A percentile compares a stretch with the other conserved stretches of the same genome.
Evolutionary conservation across 768 basidiomycete genomes (phyloP).

Genomic region (Amanita pseudoporphyria): DNA sequence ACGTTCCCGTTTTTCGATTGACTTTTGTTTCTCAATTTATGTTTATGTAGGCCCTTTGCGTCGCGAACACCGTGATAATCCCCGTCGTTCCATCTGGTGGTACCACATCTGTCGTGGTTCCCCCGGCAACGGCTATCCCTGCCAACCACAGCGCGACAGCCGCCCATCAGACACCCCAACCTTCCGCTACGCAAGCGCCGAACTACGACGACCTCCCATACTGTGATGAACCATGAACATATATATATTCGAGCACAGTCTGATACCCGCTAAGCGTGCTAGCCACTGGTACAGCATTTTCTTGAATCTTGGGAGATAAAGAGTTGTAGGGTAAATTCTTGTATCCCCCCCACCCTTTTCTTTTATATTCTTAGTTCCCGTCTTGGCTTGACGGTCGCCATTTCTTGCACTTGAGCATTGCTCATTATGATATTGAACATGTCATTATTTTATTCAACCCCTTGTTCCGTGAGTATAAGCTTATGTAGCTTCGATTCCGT

Average conservation of each 20-base stretch:
- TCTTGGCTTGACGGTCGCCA: no score
- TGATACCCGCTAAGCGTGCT: background rate
- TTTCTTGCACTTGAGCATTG: background rate
- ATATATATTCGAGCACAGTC: no score
- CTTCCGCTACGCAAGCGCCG: background rate
- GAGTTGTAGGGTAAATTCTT: background rate
- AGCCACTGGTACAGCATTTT: background rate
- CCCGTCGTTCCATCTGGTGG: slow-evolving; percentile 30
- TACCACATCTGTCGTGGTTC: slow-evolving; percentile 15
- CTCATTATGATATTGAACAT: background rate
- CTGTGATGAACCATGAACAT: slow-evolving; percentile 1
- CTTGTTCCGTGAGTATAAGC: background rate
- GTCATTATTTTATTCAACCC: background rate
- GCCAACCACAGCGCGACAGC: slow-evolving; percentile 14
- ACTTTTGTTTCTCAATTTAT: no score
- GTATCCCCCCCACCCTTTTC: background rate
- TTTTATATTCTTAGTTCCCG: background rate
- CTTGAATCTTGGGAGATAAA: background rate
- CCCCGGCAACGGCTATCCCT: slow-evolving; percentile 23
- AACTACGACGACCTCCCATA: slow-evolving; percentile 1
- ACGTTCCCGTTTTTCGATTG: no score
- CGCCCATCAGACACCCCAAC: slow-evolving; percentile 1
- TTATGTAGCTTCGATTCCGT: background rate
- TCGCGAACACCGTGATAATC: slow-evolving; percentile 26
- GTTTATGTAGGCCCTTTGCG: slow-evolving; percentile 47